Percentiles rank a stretch among this genome's conserved stretches.
Evolutionary conservation across 257 asterid genomes (phyloP).

Genomic region (Ilex aquifolium): DNA sequence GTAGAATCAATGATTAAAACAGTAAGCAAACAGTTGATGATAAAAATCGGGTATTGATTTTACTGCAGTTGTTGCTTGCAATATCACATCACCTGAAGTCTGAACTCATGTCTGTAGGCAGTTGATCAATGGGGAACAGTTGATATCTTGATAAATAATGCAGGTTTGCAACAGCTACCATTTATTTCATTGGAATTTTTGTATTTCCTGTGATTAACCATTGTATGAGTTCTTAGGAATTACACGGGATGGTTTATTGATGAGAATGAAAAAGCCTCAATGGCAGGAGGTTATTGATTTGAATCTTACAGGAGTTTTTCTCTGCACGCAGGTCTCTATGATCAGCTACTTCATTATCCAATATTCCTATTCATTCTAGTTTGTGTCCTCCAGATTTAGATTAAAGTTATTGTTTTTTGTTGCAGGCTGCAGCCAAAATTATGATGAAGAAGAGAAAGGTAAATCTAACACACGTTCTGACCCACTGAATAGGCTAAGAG

Average conservation of each 20-base stretch:
- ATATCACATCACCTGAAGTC: neutral
- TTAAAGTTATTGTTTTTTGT: neutral
- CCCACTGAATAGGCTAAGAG: neutral
- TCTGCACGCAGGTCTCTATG: neutral
- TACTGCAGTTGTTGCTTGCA: neutral
- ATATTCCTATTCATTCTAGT: neutral
- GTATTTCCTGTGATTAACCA: neutral
- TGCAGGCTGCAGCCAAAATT: constrained; percentile 1
- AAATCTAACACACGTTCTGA: neutral
- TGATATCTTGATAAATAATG: neutral
- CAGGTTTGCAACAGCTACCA: neutral
- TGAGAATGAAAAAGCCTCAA: neutral
- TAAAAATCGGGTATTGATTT: neutral
- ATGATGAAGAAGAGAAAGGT: constrained; percentile 1
- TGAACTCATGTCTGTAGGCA: neutral
- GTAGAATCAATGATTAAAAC: neutral
- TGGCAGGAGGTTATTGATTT: constrained; percentile 1
- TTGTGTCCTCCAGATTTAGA: neutral
- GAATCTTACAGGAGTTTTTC: neutral
- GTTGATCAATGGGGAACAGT: neutral
- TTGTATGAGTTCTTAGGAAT: neutral
- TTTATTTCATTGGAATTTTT: neutral
- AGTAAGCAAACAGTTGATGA: neutral
- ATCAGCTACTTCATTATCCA: neutral
- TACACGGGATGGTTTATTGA: neutral